A percentile compares a stretch with the other conserved stretches of the same genome.
phyloP scores from a whole-genome alignment of 495 filamentous ascomycete species.

The Neurospora sp. region DNA sequence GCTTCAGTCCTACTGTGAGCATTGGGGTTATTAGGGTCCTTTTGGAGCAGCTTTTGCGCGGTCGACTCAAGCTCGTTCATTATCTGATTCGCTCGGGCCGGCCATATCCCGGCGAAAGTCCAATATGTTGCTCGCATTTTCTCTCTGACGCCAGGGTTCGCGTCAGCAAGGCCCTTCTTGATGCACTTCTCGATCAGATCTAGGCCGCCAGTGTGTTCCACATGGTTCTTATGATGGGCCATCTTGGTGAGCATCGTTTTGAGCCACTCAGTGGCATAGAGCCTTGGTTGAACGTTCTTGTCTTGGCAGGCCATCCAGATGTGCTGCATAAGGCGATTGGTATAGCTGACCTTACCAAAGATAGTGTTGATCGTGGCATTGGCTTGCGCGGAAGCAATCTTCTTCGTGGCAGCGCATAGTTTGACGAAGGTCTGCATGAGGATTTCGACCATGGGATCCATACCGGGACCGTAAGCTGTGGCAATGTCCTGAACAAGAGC shows the following conservation, averaged over 20 bases:
- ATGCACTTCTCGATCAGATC: conserved; percentile 80
- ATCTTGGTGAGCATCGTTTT: conserved; percentile 72
- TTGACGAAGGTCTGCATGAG: conserved; percentile 85
- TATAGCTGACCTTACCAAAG: conserved; percentile 69
- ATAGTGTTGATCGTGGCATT: conserved; percentile 67
- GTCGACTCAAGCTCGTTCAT: conserved; percentile 64
- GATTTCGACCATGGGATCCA: conserved; percentile 86
- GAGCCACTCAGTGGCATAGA: conserved; percentile 73
- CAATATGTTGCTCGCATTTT: conserved; percentile 77
- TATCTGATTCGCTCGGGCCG: conserved; percentile 63
- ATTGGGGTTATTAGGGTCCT: conserved; percentile 72
- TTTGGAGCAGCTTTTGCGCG: conserved; percentile 64
- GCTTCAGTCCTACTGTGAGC: conserved; percentile 43
- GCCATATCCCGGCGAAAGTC: conserved; percentile 69
- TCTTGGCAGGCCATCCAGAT: conserved; percentile 70
- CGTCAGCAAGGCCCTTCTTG: conserved; percentile 73
- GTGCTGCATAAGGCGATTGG: conserved; percentile 70
- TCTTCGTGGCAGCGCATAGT: conserved; percentile 77
- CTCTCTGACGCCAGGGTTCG: conserved; percentile 80
- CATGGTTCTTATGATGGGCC: conserved; percentile 61
- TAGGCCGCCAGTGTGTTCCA: conserved; percentile 75
- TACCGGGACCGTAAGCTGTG: conserved; percentile 57
- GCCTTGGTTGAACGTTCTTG: conserved; percentile 80
- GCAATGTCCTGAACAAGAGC: conserved; percentile 80
- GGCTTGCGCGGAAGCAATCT: conserved; percentile 73